Base-by-base conservation (phyloP, 2,329 filamentous ascomycete species). In the Verticillium longisporum region DNA sequence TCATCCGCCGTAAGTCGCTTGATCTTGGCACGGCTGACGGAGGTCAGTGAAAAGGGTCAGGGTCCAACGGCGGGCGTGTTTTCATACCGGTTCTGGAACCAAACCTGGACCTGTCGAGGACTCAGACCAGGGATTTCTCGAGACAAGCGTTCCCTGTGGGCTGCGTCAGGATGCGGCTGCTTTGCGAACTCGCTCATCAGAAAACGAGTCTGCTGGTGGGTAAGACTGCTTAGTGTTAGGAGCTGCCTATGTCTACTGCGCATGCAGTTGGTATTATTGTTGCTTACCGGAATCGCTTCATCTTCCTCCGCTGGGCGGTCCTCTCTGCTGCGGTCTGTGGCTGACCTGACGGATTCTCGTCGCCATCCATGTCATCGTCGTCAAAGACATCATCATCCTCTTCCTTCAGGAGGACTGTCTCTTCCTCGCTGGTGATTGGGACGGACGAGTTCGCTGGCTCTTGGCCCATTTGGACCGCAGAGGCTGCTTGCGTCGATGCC, bases 151-250 rank as follows among this genome's bases (percentile, higher is more conserved):
- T 97, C 93, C 64, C 93, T 84, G 73, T 97, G 92, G 56, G 91
- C 90, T 50, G 93, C 93, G 76, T 98, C 93, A 7, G 93, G 93
- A 72, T 97, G 93, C 31, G 93, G 91, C 72, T 98, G 92, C 68
- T 95, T 92, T 61, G 92, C 90, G 70, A 97, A 98, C 73, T 98
- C 93, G 75, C 91, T 97, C 92, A 97, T 96, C 61, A 98, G 80
- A 69, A 96, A 98, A 14, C 94, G 88, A n/a, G 94, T 97, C 80
- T 98, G 94, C 69, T 95, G 94, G 74, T 97, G 93, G 1, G 93
- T 97, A 66, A 98, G 86, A 66, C 93, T 96, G 69, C 38, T 34
- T 57, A 57, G 21, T 36, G 68, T 82, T 67, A 81, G 77, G 66
- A 60, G 21, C n/a, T 62, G 62, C 53, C 21, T 9, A 21, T 21